phyloP scores from a whole-genome alignment of 2,329 filamentous ascomycete genomes.

The Epichloe aotearoae region DNA sequence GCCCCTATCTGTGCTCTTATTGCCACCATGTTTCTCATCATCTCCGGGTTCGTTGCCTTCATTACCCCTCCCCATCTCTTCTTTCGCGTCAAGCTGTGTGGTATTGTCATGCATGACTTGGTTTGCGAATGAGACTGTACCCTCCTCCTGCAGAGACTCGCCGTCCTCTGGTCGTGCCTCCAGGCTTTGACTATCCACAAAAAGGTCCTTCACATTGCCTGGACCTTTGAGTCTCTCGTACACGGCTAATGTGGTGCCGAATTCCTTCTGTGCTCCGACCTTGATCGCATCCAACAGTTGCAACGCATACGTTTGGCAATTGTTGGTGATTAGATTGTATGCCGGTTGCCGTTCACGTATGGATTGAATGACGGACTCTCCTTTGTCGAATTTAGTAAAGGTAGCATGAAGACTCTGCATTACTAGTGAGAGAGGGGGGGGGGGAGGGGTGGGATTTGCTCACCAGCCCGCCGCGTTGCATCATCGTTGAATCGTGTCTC shows the following conservation, averaged over 20 bases:
- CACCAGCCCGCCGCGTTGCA: constrained; percentile 34
- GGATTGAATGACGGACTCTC: constrained; percentile 38
- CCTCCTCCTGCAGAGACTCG: constrained; percentile 11
- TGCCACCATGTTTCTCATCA: constrained; percentile 4
- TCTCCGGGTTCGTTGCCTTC: constrained; percentile 6
- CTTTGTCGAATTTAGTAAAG: constrained; percentile 15
- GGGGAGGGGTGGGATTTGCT: constrained; percentile 9
- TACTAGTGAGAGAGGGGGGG: neutral
- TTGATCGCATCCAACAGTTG: constrained; percentile 41
- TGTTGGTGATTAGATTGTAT: constrained; percentile 47
- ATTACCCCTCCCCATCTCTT: constrained; percentile 14
- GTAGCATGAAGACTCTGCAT: neutral
- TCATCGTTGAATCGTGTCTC: constrained; percentile 42
- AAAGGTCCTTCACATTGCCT: constrained; percentile 39
- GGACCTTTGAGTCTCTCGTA: constrained; percentile 36
- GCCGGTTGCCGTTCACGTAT: constrained; percentile 34
- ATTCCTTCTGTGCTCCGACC: constrained; percentile 34
- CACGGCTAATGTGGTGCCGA: constrained; percentile 39
- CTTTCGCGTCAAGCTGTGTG: constrained; percentile 32
- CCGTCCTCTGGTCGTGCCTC: constrained; percentile 14
- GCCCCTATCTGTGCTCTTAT: constrained; percentile 1
- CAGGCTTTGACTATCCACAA: constrained; percentile 12
- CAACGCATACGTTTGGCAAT: constrained; percentile 45
- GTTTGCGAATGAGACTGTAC: constrained; percentile 34
- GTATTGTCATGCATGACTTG: constrained; percentile 43